A percentile compares a stretch with the other conserved stretches of the same genome.
Evolutionary conservation across 768 basidiomycete genomes (phyloP).

Genomic region (Hebeloma cylindrosporum): DNA sequence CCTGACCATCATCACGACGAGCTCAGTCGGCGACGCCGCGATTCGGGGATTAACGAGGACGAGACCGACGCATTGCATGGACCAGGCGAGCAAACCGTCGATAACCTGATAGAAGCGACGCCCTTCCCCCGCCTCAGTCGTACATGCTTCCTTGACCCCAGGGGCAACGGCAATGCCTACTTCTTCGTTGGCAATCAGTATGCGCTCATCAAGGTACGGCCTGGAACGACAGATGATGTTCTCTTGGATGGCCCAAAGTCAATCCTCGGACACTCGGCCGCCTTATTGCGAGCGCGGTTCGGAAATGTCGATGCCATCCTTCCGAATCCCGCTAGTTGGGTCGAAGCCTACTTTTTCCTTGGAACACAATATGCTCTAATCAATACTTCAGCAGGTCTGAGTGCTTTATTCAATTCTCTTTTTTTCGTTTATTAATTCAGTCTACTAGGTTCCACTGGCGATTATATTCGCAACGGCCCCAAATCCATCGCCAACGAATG

Average conservation of each 20-base stretch:
- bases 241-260: not conserved
- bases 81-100: not conserved
- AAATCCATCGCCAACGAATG: conserved; percentile 7
- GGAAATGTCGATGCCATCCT: too few relatives aligned
- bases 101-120: not conserved
- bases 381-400: not conserved
- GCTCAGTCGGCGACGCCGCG: not conserved
- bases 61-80: not conserved
- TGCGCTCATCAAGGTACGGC: not conserved
- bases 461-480: conserved; percentile 5
- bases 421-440: not conserved
- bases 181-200: conserved; percentile 1
- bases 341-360: conserved; percentile 1
- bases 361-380: not conserved
- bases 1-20: not conserved
- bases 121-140: not conserved
- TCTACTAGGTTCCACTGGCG: conserved; percentile 1
- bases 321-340: too few relatives aligned
- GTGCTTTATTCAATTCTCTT: not conserved
- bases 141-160: not conserved
- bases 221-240: too few relatives aligned
- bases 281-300: too few relatives aligned
- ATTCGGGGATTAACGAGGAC: not conserved
- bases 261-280: not conserved
- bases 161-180: not conserved